Conservation (phyloP, 1,284 basidiomycete species). For the Heterobasidion irregulare region DNA sequence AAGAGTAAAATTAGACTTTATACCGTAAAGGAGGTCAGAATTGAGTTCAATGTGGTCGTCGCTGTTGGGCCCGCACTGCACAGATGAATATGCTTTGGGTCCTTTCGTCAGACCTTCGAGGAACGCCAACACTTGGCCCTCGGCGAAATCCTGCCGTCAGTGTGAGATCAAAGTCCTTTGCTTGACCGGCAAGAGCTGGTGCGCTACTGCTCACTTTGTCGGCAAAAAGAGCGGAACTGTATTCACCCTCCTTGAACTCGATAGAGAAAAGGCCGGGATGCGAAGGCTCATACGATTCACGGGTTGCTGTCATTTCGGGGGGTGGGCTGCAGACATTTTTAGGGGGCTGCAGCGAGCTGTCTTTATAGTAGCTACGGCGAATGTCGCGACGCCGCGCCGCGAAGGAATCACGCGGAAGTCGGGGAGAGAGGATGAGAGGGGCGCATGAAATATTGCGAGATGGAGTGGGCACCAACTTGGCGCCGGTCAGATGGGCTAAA, state of each 20-base stretch:
- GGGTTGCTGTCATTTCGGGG: neutral
- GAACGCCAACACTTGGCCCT: constrained; percentile 23
- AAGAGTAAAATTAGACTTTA: constrained; percentile 5
- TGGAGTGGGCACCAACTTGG: no score
- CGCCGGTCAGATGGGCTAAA: no score
- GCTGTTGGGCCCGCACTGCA: constrained; percentile 31
- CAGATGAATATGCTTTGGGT: constrained; percentile 28
- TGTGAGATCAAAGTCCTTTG: neutral
- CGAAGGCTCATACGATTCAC: constrained; percentile 7
- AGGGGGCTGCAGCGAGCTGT: no score
- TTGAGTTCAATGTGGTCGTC: constrained; percentile 53
- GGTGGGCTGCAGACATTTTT: neutral
- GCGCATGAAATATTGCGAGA: no score
- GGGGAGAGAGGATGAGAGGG: neutral
- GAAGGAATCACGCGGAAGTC: no score
- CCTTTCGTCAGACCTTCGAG: constrained; percentile 21
- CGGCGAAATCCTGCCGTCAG: constrained; percentile 20
- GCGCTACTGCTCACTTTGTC: constrained; percentile 2
- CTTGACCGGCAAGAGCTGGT: neutral
- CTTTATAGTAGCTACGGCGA: no score
- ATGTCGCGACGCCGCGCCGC: no score
- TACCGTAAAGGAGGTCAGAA: constrained; percentile 55
- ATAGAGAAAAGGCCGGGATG: constrained; percentile 12
- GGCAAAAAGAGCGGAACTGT: constrained; percentile 8
- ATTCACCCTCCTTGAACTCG: constrained; percentile 8